These are phyloP conservation scores for Blastobotrys persicus DNA, from an alignment of 1,139 yeast genomes.

Conservation along the genomic window DNA sequence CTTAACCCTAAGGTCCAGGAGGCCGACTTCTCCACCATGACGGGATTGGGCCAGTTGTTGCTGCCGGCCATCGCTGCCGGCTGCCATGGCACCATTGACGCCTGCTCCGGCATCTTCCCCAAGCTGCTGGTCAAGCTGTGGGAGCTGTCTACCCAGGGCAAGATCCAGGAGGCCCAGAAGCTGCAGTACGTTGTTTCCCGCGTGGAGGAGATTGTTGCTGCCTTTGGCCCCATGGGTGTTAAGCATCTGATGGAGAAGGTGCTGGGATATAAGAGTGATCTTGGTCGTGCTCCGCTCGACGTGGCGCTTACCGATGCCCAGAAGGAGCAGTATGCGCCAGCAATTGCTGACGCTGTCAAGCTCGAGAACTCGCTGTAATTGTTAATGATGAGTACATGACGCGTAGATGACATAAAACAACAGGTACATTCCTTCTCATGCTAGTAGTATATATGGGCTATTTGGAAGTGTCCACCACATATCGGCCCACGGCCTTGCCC, in stretches of 20 bases:
- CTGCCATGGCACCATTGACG: constrained; percentile 47
- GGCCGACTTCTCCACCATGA: constrained; percentile 44
- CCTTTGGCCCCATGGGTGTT: constrained; percentile 47
- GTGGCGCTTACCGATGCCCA: constrained; percentile 23
- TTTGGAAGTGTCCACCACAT: constrained; percentile 57
- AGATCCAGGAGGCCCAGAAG: constrained; percentile 42
- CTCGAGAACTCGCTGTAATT: constrained; percentile 28
- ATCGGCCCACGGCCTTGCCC: constrained; percentile 72
- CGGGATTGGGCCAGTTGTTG: constrained; percentile 50
- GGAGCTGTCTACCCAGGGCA: constrained; percentile 33
- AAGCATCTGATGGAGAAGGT: constrained; percentile 41
- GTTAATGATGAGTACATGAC: constrained; percentile 2
- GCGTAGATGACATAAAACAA: not conserved
- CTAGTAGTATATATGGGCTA: too few relatives aligned
- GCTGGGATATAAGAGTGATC: constrained; percentile 36
- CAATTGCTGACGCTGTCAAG: constrained; percentile 23
- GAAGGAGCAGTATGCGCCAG: constrained; percentile 20
- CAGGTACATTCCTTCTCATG: constrained; percentile 3
- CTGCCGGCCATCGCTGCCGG: constrained; percentile 48
- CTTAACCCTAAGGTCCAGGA: constrained; percentile 38
- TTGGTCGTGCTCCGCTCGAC: constrained; percentile 29
- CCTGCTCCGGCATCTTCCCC: constrained; percentile 50
- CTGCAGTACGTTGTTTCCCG: constrained; percentile 44
- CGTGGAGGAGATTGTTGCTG: constrained; percentile 44
- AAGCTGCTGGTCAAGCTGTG: constrained; percentile 43